Evolutionary conservation across 2,329 filamentous ascomycete species (phyloP).

Genomic region (Graphiopsis chlorocephala): DNA sequence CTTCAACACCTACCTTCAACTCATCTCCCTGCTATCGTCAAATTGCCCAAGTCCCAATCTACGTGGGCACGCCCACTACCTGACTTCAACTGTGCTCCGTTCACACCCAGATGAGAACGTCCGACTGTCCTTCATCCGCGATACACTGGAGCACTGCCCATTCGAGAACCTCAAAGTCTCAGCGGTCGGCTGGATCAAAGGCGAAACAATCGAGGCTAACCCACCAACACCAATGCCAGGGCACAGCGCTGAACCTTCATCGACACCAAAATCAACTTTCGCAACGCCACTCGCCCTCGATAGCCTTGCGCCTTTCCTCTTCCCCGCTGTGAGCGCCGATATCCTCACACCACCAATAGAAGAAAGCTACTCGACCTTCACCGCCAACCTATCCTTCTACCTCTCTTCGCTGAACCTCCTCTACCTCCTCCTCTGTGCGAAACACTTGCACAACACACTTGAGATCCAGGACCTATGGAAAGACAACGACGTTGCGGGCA

Average conservation of each 20-base stretch:
- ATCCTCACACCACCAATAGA: constrained; percentile 39
- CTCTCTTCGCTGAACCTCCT: constrained; percentile 59
- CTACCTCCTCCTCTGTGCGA: constrained; percentile 53
- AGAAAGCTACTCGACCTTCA: constrained; percentile 46
- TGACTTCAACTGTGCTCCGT: constrained; percentile 50
- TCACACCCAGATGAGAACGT: constrained; percentile 52
- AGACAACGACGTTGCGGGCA: constrained; percentile 39
- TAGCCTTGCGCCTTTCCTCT: constrained; percentile 52
- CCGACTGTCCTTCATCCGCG: constrained; percentile 54
- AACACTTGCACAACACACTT: constrained; percentile 46
- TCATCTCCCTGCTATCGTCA: constrained; percentile 47
- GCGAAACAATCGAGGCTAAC: constrained; percentile 54
- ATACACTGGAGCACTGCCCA: constrained; percentile 54
- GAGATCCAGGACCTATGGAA: constrained; percentile 46
- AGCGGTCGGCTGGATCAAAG: constrained; percentile 60
- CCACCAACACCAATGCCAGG: constrained; percentile 25
- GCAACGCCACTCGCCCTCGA: constrained; percentile 47
- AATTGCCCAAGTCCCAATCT: constrained; percentile 48
- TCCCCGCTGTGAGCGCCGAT: constrained; percentile 47
- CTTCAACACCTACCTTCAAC: constrained; percentile 53
- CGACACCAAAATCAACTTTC: constrained; percentile 39
- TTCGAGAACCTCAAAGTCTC: constrained; percentile 56
- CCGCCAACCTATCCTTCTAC: constrained; percentile 53
- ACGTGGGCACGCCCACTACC: constrained; percentile 48
- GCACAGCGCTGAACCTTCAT: constrained; percentile 10